Base-by-base conservation (phyloP, 192 early-diverging fungal genomes). In the Coemansia sp. region DNA sequence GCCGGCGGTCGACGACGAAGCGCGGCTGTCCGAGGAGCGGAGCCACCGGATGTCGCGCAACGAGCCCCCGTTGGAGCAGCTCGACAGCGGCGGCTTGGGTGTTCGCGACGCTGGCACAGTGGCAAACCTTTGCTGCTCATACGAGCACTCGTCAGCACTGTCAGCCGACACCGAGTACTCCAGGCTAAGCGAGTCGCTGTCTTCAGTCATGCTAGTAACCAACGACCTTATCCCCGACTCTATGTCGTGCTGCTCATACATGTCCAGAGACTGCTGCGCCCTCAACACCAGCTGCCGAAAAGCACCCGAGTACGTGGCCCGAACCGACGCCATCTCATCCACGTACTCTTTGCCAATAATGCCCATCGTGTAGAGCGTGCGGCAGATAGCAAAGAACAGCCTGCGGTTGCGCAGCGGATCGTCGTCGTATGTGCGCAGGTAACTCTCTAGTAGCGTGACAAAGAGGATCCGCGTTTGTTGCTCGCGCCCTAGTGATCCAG, bases 361-460 rank as follows among this genome's bases (percentile, higher is more conserved):
- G 9, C 95, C 95, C 91, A 96, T 91, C 52, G 85, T 81, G 34
- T 85, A 88, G 12, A 98, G 80, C 7, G 91, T 95, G 50, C 91
- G 88, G 69, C 96, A 96, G 33, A 98, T 90, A 13, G 92, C 78
- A 64, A 90, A 93, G 63, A 98, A 98, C 16, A 96, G 78, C 38
- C 86, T 79, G 21, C 89, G 90, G 69, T 94, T 96, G 45, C 88
- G 86, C 70, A 95, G 87, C 2, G 92, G 92, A 38, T 87, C 86
- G 52, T 94, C 88, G 72, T 93, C 94, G 76, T 97, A 96, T 20
- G 94, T 74, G 34, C 86, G 74, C 68, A 93, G 94, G 82, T 95
- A 98, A 69, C 92, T 92, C 61, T 98, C 96, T 2, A 98, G 83
- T 20, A 98, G 74, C 20, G 93, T 89, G 0, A 96, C 95, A 14